Evolutionary conservation across 805 yeast species (phyloP).

Genomic region (Candida ascalaphidarum): DNA sequence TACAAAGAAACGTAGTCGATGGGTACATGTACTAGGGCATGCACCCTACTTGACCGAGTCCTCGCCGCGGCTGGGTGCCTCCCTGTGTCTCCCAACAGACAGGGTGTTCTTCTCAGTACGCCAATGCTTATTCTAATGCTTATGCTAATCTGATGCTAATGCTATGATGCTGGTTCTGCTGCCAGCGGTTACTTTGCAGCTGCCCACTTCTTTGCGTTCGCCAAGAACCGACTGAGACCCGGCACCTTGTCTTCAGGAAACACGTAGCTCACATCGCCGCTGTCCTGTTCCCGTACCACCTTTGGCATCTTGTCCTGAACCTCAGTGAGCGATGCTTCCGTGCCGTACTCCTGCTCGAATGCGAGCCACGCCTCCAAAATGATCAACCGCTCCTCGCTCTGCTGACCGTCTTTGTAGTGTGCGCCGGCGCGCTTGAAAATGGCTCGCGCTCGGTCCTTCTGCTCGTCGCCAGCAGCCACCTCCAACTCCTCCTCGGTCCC

Average conservation of each 20-base stretch:
- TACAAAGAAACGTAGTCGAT: no score
- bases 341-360: constrained; percentile 63
- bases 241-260: constrained; percentile 56
- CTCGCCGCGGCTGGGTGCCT: no score
- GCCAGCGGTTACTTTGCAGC: background rate
- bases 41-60: no score
- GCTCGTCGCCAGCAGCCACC: constrained; percentile 41
- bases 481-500: constrained; percentile 44
- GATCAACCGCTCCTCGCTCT: constrained; percentile 37
- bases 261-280: constrained; percentile 42
- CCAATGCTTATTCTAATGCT: no score
- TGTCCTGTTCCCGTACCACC: constrained; percentile 36
- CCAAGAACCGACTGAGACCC: constrained; percentile 27
- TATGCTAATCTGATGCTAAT: no score
- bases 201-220: constrained; percentile 35
- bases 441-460: constrained; percentile 41
- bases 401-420: constrained; percentile 27
- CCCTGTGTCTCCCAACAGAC: no score
- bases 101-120: no score
- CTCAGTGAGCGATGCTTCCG: constrained; percentile 18
- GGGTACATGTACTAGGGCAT: no score
- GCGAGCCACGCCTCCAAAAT: constrained; percentile 54
- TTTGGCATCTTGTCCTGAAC: constrained; percentile 47
- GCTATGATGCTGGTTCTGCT: no score
- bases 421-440: constrained; percentile 49